Evolutionary conservation across 2,329 filamentous ascomycete genomes (phyloP).

Genomic region (Dothistroma pini): DNA sequence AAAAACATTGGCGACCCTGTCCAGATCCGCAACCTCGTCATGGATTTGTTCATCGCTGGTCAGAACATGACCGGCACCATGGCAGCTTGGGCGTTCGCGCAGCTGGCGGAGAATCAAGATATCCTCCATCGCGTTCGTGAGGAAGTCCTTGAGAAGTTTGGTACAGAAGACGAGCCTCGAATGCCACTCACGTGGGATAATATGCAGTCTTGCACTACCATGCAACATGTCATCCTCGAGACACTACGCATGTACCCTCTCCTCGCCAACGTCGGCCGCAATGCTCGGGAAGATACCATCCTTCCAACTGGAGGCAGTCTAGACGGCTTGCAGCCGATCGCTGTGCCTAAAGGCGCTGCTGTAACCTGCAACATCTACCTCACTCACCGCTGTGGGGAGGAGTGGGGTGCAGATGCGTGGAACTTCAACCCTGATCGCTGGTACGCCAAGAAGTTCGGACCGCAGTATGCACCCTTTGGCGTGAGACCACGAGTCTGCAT

Average conservation of each 20-base stretch:
- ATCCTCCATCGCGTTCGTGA: slow-evolving; percentile 27
- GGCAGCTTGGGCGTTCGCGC: slow-evolving; percentile 39
- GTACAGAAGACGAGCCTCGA: slow-evolving; percentile 40
- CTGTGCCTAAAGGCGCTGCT: slow-evolving; percentile 38
- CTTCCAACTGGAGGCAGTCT: slow-evolving; percentile 44
- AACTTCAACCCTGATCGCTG: slow-evolving; percentile 40
- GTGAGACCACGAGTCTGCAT: slow-evolving; percentile 24
- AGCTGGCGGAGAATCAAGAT: slow-evolving; percentile 26
- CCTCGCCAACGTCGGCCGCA: slow-evolving; percentile 46
- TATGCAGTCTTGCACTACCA: slow-evolving; percentile 32
- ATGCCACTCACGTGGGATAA: slow-evolving; percentile 20
- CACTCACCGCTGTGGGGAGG: slow-evolving; percentile 48
- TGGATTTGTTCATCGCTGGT: slow-evolving; percentile 51
- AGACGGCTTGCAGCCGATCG: slow-evolving; percentile 41
- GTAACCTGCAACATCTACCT: slow-evolving; percentile 44
- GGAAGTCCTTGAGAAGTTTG: slow-evolving; percentile 25
- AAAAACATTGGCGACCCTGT: slow-evolving; percentile 41
- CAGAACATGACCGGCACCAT: slow-evolving; percentile 56
- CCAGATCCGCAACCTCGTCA: slow-evolving; percentile 40
- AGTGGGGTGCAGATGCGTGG: slow-evolving; percentile 46
- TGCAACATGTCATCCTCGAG: slow-evolving; percentile 43
- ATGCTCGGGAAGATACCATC: slow-evolving; percentile 43
- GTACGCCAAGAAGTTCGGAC: slow-evolving; percentile 23
- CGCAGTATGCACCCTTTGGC: slow-evolving; percentile 23
- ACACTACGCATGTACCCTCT: slow-evolving; percentile 45